A percentile compares a stretch with the other conserved stretches of the same genome.
Evolutionary conservation across 2,329 filamentous ascomycete genomes (phyloP).

Genomic region (Immersiporthe knoxdaviesiana): DNA sequence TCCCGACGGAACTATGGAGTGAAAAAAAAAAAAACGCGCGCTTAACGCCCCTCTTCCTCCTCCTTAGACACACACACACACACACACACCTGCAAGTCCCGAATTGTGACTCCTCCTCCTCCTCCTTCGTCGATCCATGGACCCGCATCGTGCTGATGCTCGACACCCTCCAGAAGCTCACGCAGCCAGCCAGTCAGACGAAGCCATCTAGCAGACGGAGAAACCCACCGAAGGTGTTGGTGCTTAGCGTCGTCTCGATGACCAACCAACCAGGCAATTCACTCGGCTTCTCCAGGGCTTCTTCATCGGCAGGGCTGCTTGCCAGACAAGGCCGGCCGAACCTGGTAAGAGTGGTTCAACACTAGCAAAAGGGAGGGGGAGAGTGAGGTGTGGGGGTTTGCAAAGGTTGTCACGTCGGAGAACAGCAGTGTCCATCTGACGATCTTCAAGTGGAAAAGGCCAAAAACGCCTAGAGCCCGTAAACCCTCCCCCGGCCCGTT

Average conservation of each 20-base stretch:
- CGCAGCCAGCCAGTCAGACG: background rate
- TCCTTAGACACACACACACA: background rate
- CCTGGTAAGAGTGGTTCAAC: background rate
- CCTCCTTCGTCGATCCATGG: background rate
- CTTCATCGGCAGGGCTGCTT: background rate
- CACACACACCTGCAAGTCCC: background rate
- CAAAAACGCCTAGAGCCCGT: background rate
- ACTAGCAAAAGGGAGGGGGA: background rate
- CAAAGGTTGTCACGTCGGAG: background rate
- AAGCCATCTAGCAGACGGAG: background rate
- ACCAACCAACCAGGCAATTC: background rate
- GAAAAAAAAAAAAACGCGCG: background rate
- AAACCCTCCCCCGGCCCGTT: constrained; percentile 1
- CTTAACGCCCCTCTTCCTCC: background rate
- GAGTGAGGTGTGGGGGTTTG: background rate
- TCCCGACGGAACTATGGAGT: background rate
- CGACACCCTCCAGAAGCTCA: background rate
- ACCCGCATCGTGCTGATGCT: background rate
- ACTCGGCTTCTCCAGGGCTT: background rate
- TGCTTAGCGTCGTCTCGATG: background rate
- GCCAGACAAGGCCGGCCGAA: background rate
- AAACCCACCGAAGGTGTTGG: background rate
- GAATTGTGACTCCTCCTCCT: background rate
- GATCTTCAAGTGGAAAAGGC: background rate
- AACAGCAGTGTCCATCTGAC: background rate